Evolutionary conservation across 1,139 yeast genomes (phyloP).

Genomic region (Hemisphaericaspora xylofermentans): DNA sequence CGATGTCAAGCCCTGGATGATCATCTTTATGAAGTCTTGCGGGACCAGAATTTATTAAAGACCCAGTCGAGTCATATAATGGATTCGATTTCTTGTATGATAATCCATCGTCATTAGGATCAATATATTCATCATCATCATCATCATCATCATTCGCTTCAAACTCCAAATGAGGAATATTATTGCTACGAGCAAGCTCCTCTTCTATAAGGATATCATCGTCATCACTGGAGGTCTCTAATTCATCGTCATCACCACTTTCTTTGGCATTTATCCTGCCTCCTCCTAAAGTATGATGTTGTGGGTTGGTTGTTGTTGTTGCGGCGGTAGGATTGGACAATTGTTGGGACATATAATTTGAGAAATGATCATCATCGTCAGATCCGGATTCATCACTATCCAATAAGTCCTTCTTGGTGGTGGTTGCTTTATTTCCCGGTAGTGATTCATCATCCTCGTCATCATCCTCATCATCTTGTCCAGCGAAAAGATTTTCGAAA

Average conservation of each 20-base stretch:
- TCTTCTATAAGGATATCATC: constrained; percentile 13
- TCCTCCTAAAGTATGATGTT: background rate
- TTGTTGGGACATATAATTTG: constrained; percentile 83
- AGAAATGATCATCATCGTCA: constrained; percentile 48
- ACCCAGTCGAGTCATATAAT: constrained; percentile 48
- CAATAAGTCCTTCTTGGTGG: constrained; percentile 13
- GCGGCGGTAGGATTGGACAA: constrained; percentile 61
- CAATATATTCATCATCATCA: constrained; percentile 67
- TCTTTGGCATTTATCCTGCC: constrained; percentile 26
- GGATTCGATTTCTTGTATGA: constrained; percentile 68
- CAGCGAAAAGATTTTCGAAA: constrained; percentile 24
- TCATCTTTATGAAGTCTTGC: constrained; percentile 2
- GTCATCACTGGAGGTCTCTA: constrained; percentile 22
- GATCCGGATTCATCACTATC: constrained; percentile 29
- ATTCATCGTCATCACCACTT: constrained; percentile 17
- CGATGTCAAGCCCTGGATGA: constrained; percentile 4
- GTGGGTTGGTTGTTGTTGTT: constrained; percentile 30
- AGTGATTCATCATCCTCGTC: constrained; percentile 32
- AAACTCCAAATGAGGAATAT: constrained; percentile 1
- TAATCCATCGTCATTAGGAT: constrained; percentile 80
- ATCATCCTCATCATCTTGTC: constrained; percentile 19
- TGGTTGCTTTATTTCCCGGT: constrained; percentile 31
- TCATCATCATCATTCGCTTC: constrained; percentile 42
- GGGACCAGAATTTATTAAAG: constrained; percentile 21
- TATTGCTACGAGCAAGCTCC: constrained; percentile 1